Conservation (phyloP, 208 protist genomes). For the Crithidia bombi region DNA sequence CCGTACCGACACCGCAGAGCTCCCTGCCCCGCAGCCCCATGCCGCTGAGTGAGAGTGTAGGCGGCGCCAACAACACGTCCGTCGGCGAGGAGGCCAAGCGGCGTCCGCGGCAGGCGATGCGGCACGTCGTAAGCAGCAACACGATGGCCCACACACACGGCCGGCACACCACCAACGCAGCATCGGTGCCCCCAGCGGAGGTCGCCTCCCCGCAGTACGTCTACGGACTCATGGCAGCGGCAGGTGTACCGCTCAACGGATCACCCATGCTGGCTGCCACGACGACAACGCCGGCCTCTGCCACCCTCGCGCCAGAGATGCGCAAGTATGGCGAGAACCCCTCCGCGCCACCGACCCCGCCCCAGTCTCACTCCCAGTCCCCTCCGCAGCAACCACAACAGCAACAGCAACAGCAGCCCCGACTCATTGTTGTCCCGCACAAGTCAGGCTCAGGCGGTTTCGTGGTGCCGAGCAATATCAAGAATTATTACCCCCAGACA, state of each 20-base stretch:
- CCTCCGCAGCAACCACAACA: no score
- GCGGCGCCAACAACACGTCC: slow-evolving; percentile 1
- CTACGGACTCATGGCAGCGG: slow-evolving; percentile 31
- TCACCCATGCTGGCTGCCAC: slow-evolving; percentile 6
- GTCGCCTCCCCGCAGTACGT: slow-evolving; percentile 32
- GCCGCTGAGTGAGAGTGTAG: not conserved
- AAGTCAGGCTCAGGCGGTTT: slow-evolving; percentile 20
- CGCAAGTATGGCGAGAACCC: not conserved
- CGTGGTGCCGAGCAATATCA: slow-evolving; percentile 22
- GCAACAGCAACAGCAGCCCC: slow-evolving; percentile 19
- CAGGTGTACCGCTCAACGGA: slow-evolving; percentile 13
- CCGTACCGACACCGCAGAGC: not conserved
- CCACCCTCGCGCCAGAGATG: not conserved
- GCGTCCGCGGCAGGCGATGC: slow-evolving; percentile 19
- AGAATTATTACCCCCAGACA: slow-evolving; percentile 18
- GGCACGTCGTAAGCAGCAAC: slow-evolving; percentile 29
- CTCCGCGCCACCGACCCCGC: not conserved
- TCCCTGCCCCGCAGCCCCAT: not conserved
- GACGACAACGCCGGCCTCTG: not conserved
- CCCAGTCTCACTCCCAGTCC: no score
- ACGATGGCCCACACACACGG: slow-evolving; percentile 29
- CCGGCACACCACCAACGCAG: slow-evolving; percentile 7
- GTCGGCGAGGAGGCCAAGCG: slow-evolving; percentile 23
- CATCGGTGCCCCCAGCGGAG: slow-evolving; percentile 11
- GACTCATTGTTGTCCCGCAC: slow-evolving; percentile 25